A percentile compares a stretch with the other conserved stretches of the same genome.
Conservation (phyloP, 768 basidiomycete genomes). For the Pholiota conissans region DNA sequence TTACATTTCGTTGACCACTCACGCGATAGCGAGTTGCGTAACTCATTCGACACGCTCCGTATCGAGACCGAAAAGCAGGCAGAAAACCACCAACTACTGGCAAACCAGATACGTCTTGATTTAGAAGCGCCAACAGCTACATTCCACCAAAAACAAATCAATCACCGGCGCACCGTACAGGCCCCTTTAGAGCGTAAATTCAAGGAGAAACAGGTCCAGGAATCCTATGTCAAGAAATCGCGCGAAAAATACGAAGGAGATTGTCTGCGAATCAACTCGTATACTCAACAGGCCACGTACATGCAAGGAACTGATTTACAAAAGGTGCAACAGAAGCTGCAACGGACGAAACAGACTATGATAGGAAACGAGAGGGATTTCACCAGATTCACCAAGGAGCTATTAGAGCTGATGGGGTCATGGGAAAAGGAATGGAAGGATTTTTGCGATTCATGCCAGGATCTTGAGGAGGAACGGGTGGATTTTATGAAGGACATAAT, state of each 20-base stretch:
- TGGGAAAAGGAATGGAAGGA: conserved; percentile 95
- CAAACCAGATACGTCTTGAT: conserved; percentile 67
- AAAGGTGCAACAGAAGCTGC: conserved; percentile 80
- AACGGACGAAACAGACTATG: conserved; percentile 83
- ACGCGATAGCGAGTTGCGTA: conserved; percentile 68
- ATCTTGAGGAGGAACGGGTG: conserved; percentile 92
- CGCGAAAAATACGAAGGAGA: conserved; percentile 89
- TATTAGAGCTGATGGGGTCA: conserved; percentile 69
- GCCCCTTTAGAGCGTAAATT: conserved; percentile 81
- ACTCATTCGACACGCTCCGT: conserved; percentile 76
- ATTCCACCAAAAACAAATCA: conserved; percentile 64
- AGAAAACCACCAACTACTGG: conserved; percentile 66
- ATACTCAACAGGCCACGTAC: conserved; percentile 81
- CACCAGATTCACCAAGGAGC: conserved; percentile 70
- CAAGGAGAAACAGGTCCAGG: conserved; percentile 84
- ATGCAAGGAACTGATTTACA: conserved; percentile 89
- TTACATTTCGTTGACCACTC: not conserved
- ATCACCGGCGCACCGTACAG: conserved; percentile 71
- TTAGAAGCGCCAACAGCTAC: conserved; percentile 65
- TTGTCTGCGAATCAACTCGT: conserved; percentile 85
- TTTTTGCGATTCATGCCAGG: conserved; percentile 96
- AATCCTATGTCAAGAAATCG: conserved; percentile 82
- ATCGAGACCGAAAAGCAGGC: conserved; percentile 84
- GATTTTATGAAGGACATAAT: conserved; percentile 93
- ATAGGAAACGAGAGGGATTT: conserved; percentile 91